Percentiles rank a stretch among this genome's conserved stretches.
Conservation (phyloP, 179 eudicot genomes). For the Drosera spatulata region DNA sequence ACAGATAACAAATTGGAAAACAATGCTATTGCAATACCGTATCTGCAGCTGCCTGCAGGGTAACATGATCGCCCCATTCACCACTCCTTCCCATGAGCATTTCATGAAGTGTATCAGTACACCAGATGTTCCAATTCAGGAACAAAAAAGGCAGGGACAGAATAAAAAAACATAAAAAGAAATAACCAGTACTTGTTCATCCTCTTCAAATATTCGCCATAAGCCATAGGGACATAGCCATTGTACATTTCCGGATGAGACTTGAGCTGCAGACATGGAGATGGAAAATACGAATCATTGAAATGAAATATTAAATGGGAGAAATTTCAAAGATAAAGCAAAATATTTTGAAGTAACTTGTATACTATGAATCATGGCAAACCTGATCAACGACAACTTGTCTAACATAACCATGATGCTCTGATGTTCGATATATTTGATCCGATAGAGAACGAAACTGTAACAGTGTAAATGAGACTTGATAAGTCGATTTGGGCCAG, state of each 20-base stretch:
- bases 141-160: background rate
- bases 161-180: background rate
- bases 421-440: conserved; percentile 50
- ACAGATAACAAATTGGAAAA: background rate
- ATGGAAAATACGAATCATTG: background rate
- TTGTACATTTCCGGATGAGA: conserved; percentile 41
- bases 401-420: conserved; percentile 50
- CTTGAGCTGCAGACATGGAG: conserved; percentile 31
- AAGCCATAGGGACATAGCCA: conserved; percentile 64
- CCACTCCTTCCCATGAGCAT: conserved; percentile 17
- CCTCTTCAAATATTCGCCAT: conserved; percentile 38
- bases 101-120: conserved; percentile 1
- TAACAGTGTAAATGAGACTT: background rate
- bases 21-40: conserved; percentile 21
- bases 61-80: conserved; percentile 17
- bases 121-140: conserved; percentile 1
- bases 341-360: background rate
- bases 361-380: background rate
- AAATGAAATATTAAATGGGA: conserved; percentile 3
- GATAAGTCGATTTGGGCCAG: too few species aligned
- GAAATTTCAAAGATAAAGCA: background rate
- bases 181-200: conserved; percentile 32
- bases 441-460: conserved; percentile 72
- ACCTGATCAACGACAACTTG: conserved; percentile 53
- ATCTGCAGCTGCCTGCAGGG: conserved; percentile 74